Evolutionary conservation across 2,329 filamentous ascomycete species (phyloP).

Genomic region (Bimuria novae-zelandiae): DNA sequence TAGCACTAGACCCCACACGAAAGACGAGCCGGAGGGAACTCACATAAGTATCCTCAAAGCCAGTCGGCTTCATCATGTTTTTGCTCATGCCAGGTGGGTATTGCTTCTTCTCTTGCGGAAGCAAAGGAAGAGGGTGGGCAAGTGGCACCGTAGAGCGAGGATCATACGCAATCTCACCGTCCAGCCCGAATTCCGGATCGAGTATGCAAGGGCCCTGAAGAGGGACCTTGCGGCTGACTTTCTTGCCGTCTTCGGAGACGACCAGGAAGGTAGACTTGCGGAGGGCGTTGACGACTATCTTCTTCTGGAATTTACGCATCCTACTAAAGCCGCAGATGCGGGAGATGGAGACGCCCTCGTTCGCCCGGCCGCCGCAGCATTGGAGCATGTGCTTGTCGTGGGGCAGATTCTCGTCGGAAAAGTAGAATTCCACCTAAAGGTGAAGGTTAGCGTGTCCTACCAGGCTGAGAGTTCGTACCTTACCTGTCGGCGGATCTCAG

Average conservation of each 20-base stretch:
- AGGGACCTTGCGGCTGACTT: constrained; percentile 49
- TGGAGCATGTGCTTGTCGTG: constrained; percentile 50
- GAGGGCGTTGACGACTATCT: constrained; percentile 48
- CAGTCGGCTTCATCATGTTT: constrained; percentile 50
- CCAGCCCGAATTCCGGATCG: constrained; percentile 32
- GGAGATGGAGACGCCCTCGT: constrained; percentile 49
- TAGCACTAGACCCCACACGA: not conserved
- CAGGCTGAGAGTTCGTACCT: not conserved
- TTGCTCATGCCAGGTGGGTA: constrained; percentile 46
- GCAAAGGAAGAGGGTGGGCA: constrained; percentile 26
- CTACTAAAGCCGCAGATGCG: constrained; percentile 51
- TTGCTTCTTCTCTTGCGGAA: constrained; percentile 36
- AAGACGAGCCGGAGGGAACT: not conserved
- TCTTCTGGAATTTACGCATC: constrained; percentile 53
- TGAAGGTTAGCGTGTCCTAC: no score
- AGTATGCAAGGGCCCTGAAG: constrained; percentile 38
- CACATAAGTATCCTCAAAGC: constrained; percentile 71
- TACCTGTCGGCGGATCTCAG: constrained; percentile 36
- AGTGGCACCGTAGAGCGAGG: constrained; percentile 27
- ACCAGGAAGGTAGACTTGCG: constrained; percentile 49
- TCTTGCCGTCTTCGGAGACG: constrained; percentile 48
- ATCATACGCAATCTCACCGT: constrained; percentile 38
- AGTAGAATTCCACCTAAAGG: constrained; percentile 56
- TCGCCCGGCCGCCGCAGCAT: constrained; percentile 47
- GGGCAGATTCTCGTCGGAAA: constrained; percentile 54